phyloP scores from a whole-genome alignment of 805 yeast species.

The Yarrowia alimentaria region DNA sequence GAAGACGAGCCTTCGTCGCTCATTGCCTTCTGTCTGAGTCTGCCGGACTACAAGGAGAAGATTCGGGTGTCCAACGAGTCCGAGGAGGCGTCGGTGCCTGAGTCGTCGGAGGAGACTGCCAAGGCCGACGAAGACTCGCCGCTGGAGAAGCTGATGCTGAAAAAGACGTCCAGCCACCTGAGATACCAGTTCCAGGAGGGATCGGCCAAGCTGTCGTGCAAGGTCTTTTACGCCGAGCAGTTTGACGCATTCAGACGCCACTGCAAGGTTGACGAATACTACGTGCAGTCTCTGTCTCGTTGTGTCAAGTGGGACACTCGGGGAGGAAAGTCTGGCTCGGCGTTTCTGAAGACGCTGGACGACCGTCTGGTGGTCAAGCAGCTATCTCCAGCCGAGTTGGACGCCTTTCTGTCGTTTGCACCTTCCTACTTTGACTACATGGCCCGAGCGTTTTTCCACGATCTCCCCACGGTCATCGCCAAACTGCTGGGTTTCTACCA shows the following conservation, averaged over 20 bases:
- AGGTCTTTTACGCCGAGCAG: constrained; percentile 92
- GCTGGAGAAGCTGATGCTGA: constrained; percentile 70
- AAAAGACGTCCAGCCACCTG: constrained; percentile 83
- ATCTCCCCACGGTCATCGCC: constrained; percentile 89
- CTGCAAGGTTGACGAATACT: constrained; percentile 73
- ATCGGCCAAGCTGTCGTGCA: constrained; percentile 78
- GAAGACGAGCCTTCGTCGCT: constrained; percentile 96
- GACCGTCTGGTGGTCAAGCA: constrained; percentile 88
- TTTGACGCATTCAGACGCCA: constrained; percentile 89
- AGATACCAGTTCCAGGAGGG: constrained; percentile 91
- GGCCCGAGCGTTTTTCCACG: constrained; percentile 93
- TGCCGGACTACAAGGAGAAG: constrained; percentile 75
- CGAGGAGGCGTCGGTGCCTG: constrained; percentile 19
- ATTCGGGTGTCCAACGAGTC: constrained; percentile 44
- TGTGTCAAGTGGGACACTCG: constrained; percentile 94
- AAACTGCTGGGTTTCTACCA: constrained; percentile 96
- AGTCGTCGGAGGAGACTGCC: constrained; percentile 4
- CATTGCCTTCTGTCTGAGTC: constrained; percentile 86
- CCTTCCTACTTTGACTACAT: constrained; percentile 95
- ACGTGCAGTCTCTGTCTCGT: constrained; percentile 84
- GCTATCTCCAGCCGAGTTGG: constrained; percentile 80
- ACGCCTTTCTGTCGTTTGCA: constrained; percentile 91
- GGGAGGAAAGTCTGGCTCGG: constrained; percentile 97
- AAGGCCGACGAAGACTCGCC: constrained; percentile 14
- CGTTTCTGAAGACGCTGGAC: constrained; percentile 87